These are phyloP conservation scores for Fusarium anguioides DNA, from an alignment of 2,329 filamentous ascomycete species.

Conservation along the genomic window DNA sequence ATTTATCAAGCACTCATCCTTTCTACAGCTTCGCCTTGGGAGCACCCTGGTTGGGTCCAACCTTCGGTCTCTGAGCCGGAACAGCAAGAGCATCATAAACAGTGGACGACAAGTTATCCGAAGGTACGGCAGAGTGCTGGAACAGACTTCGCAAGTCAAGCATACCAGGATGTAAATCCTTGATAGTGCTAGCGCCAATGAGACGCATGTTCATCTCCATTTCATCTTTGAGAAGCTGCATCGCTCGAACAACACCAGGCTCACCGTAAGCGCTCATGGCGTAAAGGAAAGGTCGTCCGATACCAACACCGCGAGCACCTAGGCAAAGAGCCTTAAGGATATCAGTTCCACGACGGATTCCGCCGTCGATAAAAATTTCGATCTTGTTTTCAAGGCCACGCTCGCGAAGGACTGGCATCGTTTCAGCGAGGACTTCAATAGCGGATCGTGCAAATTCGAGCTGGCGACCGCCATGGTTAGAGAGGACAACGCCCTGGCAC, in stretches of 20 bases:
- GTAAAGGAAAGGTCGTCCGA: conserved; percentile 93
- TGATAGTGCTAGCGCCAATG: conserved; percentile 80
- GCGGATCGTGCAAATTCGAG: conserved; percentile 91
- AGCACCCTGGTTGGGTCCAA: conserved; percentile 12
- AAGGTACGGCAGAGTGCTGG: conserved; percentile 62
- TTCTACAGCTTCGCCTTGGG: conserved; percentile 60
- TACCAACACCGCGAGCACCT: conserved; percentile 91
- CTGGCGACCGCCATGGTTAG: conserved; percentile 95
- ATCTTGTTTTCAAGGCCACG: conserved; percentile 79
- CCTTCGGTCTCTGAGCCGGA: conserved; percentile 62
- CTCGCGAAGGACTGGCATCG: conserved; percentile 85
- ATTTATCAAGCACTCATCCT: conserved; percentile 2
- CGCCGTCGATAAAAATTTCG: conserved; percentile 92
- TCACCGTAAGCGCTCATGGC: conserved; percentile 95
- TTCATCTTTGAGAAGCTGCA: conserved; percentile 93
- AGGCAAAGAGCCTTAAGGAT: conserved; percentile 95
- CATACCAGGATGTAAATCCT: conserved; percentile 82
- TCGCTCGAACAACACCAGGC: conserved; percentile 88
- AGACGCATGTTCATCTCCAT: conserved; percentile 99
- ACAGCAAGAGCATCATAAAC: conserved; percentile 66
- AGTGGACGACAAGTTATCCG: conserved; percentile 59
- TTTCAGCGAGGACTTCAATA: conserved; percentile 91
- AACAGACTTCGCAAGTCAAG: conserved; percentile 80
- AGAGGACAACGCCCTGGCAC: conserved; percentile 90
- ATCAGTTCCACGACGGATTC: conserved; percentile 89